Conservation (phyloP, 1,139 yeast species). For the Hemisphaericaspora xylofermentans region DNA sequence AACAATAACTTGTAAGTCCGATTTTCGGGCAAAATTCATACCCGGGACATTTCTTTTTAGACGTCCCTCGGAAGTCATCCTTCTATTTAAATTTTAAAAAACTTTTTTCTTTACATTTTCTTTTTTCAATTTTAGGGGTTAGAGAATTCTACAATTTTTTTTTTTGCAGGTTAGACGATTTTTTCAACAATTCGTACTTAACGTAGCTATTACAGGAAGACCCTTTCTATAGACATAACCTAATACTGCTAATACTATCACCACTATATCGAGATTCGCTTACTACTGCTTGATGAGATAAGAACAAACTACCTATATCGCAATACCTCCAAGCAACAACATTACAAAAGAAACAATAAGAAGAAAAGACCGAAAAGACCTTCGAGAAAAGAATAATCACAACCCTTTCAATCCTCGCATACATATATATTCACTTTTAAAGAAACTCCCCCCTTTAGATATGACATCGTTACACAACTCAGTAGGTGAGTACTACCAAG, state of each 20-base stretch:
- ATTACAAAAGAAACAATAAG: background rate
- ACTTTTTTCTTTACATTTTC: too few relatives aligned
- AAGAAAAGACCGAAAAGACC: background rate
- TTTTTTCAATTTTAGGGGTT: background rate
- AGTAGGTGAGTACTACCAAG: constrained; percentile 34
- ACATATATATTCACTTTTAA: too few relatives aligned
- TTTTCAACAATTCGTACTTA: background rate
- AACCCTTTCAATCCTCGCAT: background rate
- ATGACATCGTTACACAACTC: constrained; percentile 39
- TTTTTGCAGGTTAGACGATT: background rate
- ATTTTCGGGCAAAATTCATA: background rate
- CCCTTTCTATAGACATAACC: too few relatives aligned
- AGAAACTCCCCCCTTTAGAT: background rate
- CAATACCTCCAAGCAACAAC: background rate
- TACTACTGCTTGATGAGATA: background rate
- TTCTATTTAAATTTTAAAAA: too few relatives aligned
- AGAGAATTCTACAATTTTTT: background rate
- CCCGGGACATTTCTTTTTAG: background rate
- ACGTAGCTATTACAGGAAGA: too few relatives aligned
- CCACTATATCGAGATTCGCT: too few relatives aligned
- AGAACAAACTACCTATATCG: background rate
- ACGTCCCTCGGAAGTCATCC: background rate
- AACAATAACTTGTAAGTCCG: too few relatives aligned
- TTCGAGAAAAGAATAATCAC: background rate
- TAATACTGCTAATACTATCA: too few relatives aligned